These are phyloP conservation scores for Aspergillus sp. DNA, from an alignment of 2,329 filamentous ascomycete species.

Conservation along the genomic window DNA sequence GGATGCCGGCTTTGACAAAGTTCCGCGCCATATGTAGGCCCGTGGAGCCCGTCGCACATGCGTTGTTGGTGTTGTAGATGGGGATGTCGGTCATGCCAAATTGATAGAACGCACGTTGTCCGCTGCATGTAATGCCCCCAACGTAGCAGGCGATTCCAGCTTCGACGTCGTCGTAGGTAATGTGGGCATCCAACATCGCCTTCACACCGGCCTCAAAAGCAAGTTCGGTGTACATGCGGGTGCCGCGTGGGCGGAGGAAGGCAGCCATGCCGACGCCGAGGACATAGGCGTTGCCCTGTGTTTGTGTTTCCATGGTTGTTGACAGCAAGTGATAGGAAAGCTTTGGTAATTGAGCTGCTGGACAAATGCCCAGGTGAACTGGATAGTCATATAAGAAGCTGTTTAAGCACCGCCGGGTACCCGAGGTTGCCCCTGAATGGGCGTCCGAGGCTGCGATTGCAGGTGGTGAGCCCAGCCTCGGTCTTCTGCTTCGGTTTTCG, in stretches of 20 bases:
- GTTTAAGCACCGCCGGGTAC: no score
- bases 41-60: conserved; percentile 92
- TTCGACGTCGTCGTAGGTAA: conserved; percentile 94
- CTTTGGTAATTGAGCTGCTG: no score
- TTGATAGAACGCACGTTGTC: conserved; percentile 95
- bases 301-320: no score
- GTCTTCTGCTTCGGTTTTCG: no score
- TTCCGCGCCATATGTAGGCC: conserved; percentile 79
- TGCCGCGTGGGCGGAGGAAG: conserved; percentile 93
- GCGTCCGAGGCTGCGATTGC: no score
- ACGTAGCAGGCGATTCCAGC: conserved; percentile 95
- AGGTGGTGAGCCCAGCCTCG: no score
- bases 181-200: conserved; percentile 69
- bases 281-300: conserved; percentile 76
- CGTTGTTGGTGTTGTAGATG: conserved; percentile 98
- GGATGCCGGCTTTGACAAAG: conserved; percentile 72
- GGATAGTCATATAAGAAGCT: no score
- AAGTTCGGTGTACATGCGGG: conserved; percentile 89
- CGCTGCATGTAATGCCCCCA: conserved; percentile 90
- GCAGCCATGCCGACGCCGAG: conserved; percentile 98
- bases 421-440: no score
- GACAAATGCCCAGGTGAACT: no score
- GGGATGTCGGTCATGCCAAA: conserved; percentile 96
- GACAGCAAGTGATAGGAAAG: no score
- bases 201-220: conserved; percentile 89